These are phyloP conservation scores for Chytridiales sp. DNA, from an alignment of 371 early-diverging fungal species.

Conservation along the genomic window DNA sequence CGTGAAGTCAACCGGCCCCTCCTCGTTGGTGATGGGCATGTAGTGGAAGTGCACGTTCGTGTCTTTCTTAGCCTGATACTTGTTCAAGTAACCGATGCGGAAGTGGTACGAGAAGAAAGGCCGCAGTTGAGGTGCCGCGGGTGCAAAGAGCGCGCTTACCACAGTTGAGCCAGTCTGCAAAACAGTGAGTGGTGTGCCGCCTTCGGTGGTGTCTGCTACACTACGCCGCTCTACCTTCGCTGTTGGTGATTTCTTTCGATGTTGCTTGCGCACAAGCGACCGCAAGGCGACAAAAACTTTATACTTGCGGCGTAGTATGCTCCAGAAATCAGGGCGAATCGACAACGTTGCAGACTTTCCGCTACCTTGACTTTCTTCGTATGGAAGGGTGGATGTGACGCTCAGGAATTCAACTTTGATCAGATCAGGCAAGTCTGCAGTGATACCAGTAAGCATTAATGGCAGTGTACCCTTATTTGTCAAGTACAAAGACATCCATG, in stretches of 20 bases:
- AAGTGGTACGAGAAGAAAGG: slow-evolving; percentile 55
- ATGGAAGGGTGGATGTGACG: slow-evolving; percentile 46
- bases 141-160: no score
- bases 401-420: slow-evolving; percentile 48
- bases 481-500: slow-evolving; percentile 48
- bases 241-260: slow-evolving; percentile 1
- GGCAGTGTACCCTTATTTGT: slow-evolving; percentile 60
- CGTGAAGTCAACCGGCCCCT: slow-evolving; percentile 21
- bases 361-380: slow-evolving; percentile 29
- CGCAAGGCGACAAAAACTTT: slow-evolving; percentile 38
- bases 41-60: slow-evolving; percentile 48
- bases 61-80: slow-evolving; percentile 40
- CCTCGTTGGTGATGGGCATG: slow-evolving; percentile 47
- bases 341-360: slow-evolving; percentile 8
- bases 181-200: slow-evolving; percentile 21
- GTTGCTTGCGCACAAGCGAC: slow-evolving; percentile 8
- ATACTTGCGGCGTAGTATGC: slow-evolving; percentile 47
- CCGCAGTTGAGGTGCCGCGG: slow-evolving; percentile 37
- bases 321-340: slow-evolving; percentile 47
- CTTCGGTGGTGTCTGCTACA: slow-evolving; percentile 9
- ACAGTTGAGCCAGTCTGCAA: neutral
- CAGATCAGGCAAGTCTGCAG: slow-evolving; percentile 41
- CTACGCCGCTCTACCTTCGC: slow-evolving; percentile 5
- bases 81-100: slow-evolving; percentile 42
- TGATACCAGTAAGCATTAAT: slow-evolving; percentile 43